These are phyloP conservation scores for Hypoxylon sp. DNA, from an alignment of 2,329 filamentous ascomycete species.

Conservation along the genomic window DNA sequence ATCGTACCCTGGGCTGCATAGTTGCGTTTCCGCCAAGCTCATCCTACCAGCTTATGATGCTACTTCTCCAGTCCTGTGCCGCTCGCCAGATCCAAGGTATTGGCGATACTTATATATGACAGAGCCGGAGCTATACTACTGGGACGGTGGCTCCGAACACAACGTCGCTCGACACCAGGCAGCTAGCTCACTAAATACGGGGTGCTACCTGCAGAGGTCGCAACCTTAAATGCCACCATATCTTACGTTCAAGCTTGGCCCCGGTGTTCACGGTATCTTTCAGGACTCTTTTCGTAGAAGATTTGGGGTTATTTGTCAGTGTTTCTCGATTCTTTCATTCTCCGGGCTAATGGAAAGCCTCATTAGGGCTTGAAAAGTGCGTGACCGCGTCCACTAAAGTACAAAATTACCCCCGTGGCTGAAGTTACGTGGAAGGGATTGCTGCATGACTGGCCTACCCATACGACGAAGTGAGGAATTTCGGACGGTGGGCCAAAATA, in stretches of 20 bases:
- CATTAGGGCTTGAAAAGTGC: slow-evolving; percentile 9
- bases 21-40: slow-evolving; percentile 43
- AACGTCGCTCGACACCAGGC: slow-evolving; percentile 29
- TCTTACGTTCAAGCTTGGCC: slow-evolving; percentile 28
- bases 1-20: slow-evolving; percentile 38
- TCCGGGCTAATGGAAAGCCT: slow-evolving; percentile 34
- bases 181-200: slow-evolving; percentile 31
- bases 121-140: slow-evolving; percentile 29
- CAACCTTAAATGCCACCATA: slow-evolving; percentile 37
- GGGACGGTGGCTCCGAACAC: slow-evolving; percentile 27
- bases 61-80: slow-evolving; percentile 38
- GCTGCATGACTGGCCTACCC: slow-evolving; percentile 11
- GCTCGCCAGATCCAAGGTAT: slow-evolving; percentile 33
- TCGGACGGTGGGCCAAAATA: slow-evolving; percentile 7
- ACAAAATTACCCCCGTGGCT: slow-evolving; percentile 12
- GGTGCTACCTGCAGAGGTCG: slow-evolving; percentile 26
- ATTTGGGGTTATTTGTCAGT: slow-evolving; percentile 22
- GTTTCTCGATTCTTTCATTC: slow-evolving; percentile 7
- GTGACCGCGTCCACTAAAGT: slow-evolving; percentile 21
- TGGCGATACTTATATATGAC: slow-evolving; percentile 38
- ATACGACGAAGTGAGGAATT: slow-evolving; percentile 5
- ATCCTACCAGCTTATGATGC: slow-evolving; percentile 42
- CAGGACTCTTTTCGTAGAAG: not conserved
- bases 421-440: slow-evolving; percentile 3
- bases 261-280: slow-evolving; percentile 20